Evolutionary conservation across 164 flowering plant species (phyloP), one percentile per base, ranked within the genome.

Genomic region (Chimonanthus salicifolius): DNA sequence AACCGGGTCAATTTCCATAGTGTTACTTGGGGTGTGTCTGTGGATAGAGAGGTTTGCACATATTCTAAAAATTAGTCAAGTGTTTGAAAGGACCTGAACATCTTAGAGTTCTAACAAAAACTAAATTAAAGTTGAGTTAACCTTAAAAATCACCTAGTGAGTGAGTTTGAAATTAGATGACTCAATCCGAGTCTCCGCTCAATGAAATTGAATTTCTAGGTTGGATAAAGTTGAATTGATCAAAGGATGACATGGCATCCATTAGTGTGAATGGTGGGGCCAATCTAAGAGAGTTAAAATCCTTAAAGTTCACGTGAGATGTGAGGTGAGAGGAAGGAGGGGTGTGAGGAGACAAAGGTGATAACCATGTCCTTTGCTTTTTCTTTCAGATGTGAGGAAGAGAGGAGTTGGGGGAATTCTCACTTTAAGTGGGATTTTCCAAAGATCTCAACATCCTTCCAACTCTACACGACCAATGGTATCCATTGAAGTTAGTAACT

Each of bases 401-500:
- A 45, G 68, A 2, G 51, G 43, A 18, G 15, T 6, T 68, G 47
- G 47, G 54, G 70, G 10, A 54, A 54, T 11, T 54, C 54, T 48
- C 18, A 47, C 70, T 68, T 68, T 71, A 9, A 33, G 70, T 49
- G 51, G 64, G 49, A 68, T 72, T 68, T 45, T 33, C 49, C 15
- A 68, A 47, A 68, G 70, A 68, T 72, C 67, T 44, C 48, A 75
- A 75, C 71, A 78, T 75, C 68, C 49, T 48, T 16, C 47, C 54
- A 48, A 47, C 46, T 1, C 48, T 67, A 74, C 73, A 71, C 78
- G 60, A 63, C 64, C 50, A 4, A 54, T 71, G 69, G 69, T 68
- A 68, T 58, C 73, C 46, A 65, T 76, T 68, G 62, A 77, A 74
- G 78, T 69, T 77, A 16, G 71, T 44, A 58, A 67, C 70, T 69